Conservation (phyloP, 768 basidiomycete genomes). For the Cystoderma amianthinum region DNA sequence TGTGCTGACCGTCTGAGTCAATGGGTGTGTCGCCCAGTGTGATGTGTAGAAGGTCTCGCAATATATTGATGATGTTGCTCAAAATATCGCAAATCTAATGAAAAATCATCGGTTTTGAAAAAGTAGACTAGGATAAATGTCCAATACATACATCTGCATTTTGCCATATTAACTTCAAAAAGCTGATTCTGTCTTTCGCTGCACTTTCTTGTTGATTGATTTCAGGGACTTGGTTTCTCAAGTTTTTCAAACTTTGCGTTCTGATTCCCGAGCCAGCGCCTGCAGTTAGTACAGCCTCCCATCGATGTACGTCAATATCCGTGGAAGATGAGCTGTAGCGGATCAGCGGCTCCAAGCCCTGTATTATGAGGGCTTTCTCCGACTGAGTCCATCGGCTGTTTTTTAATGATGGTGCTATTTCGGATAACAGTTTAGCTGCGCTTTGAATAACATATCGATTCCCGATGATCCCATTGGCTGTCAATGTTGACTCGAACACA, state of each 20-base stretch:
- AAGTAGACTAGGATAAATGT: no score
- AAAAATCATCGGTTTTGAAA: no score
- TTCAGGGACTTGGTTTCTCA: constrained; percentile 22
- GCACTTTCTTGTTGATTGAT: constrained; percentile 6
- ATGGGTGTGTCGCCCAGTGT: constrained; percentile 20
- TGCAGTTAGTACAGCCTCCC: constrained; percentile 40
- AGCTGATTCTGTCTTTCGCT: constrained; percentile 20
- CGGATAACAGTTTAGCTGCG: constrained; percentile 43
- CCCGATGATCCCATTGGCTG: constrained; percentile 54
- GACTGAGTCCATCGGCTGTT: constrained; percentile 45
- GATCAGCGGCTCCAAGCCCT: constrained; percentile 62
- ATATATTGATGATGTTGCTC: constrained; percentile 11
- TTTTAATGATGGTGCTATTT: constrained; percentile 30
- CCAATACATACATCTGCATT: constrained; percentile 56
- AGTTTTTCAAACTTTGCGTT: constrained; percentile 35
- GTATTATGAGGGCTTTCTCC: constrained; percentile 61
- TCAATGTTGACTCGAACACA: constrained; percentile 60
- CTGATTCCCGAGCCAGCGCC: constrained; percentile 55
- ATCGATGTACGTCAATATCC: constrained; percentile 16
- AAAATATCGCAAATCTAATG: constrained; percentile 51
- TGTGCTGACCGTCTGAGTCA: constrained; percentile 9
- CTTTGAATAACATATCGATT: constrained; percentile 58
- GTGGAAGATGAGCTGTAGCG: constrained; percentile 19
- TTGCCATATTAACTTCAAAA: constrained; percentile 62
- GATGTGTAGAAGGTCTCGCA: constrained; percentile 36